Evolutionary conservation across 192 early-diverging fungal genomes (phyloP).

Genomic region (Coemansia sp.): DNA sequence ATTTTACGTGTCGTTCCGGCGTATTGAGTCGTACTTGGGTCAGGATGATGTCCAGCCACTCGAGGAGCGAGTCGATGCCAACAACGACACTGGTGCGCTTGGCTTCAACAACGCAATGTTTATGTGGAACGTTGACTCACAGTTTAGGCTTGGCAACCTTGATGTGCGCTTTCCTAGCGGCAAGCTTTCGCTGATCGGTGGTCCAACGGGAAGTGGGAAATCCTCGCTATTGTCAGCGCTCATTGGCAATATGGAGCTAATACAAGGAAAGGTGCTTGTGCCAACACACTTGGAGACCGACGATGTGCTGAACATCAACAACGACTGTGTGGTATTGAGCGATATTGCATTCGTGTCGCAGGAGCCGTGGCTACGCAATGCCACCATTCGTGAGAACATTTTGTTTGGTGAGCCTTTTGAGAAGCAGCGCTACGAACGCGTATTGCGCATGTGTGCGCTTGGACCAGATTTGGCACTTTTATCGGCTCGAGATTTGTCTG

Average conservation of each 20-base stretch:
- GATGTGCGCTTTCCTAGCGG: slow-evolving; percentile 63
- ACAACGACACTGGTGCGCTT: slow-evolving; percentile 14
- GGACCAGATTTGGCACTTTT: slow-evolving; percentile 75
- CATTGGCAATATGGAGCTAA: slow-evolving; percentile 71
- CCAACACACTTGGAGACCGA: slow-evolving; percentile 9
- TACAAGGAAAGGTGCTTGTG: slow-evolving; percentile 14
- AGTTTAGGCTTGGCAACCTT: slow-evolving; percentile 57
- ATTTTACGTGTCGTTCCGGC: slow-evolving; percentile 58
- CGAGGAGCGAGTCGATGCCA: slow-evolving; percentile 8
- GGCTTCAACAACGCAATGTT: slow-evolving; percentile 49
- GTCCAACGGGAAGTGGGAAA: slow-evolving; percentile 86
- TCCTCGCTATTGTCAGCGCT: slow-evolving; percentile 74
- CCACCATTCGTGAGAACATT: slow-evolving; percentile 76
- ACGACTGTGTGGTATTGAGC: not conserved
- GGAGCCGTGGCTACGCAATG: slow-evolving; percentile 65
- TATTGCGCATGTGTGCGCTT: slow-evolving; percentile 78
- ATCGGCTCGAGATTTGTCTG: slow-evolving; percentile 78
- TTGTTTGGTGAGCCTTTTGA: slow-evolving; percentile 75
- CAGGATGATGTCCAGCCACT: slow-evolving; percentile 65
- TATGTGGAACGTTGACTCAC: slow-evolving; percentile 12
- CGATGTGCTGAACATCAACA: not conserved
- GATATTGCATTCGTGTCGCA: slow-evolving; percentile 85
- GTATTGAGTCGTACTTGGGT: slow-evolving; percentile 67
- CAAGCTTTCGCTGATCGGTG: slow-evolving; percentile 72
- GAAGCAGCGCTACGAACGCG: slow-evolving; percentile 66